A percentile compares a stretch with the other conserved stretches of the same genome.
Conservation (phyloP, 2,329 filamentous ascomycete genomes). For the Xylaria sp. region DNA sequence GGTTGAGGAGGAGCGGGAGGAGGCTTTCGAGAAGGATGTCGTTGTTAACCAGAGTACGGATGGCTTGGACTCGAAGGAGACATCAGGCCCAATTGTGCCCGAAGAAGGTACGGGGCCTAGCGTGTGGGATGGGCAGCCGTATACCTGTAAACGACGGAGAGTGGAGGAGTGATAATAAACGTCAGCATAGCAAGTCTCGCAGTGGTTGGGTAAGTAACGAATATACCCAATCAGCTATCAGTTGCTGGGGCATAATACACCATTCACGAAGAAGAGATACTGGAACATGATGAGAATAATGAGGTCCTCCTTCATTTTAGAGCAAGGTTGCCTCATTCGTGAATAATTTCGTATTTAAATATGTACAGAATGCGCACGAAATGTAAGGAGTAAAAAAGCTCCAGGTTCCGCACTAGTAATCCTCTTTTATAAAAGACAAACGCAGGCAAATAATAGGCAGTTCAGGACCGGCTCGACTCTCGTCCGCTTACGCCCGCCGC, state of each 20-base stretch:
- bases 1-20: constrained; percentile 33
- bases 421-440: too few relatives aligned
- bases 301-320: not conserved
- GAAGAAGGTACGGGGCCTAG: not conserved
- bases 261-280: not conserved
- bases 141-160: constrained; percentile 5
- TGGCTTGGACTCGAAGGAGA: not conserved
- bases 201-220: too few relatives aligned
- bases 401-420: not conserved
- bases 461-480: not conserved
- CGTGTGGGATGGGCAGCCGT: constrained; percentile 3
- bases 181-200: not conserved
- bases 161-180: not conserved
- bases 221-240: too few relatives aligned
- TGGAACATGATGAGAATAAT: not conserved
- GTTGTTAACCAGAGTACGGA: constrained; percentile 17
- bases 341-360: constrained; percentile 4
- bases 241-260: too few relatives aligned
- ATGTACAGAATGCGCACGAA: constrained; percentile 5
- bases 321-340: constrained; percentile 3
- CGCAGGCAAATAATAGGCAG: not conserved
- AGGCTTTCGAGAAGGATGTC: constrained; percentile 32
- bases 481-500: constrained; percentile 19
- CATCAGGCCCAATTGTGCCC: not conserved
- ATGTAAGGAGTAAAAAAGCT: not conserved